phyloP scores from a whole-genome alignment of 2,329 filamentous ascomycete species.

The Penicillium palitans region DNA sequence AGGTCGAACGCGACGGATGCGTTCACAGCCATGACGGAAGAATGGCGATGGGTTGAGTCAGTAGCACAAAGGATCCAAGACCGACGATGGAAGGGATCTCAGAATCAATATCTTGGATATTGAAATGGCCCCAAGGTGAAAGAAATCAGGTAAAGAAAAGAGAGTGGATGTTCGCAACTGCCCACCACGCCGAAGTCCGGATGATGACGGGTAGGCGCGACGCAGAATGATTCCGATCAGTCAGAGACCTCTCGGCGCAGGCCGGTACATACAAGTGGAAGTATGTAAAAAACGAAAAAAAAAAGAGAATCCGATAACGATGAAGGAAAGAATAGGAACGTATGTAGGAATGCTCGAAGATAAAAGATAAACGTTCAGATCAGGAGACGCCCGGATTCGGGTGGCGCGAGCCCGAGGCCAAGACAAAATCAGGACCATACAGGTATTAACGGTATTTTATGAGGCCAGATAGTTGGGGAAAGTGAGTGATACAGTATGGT shows the following conservation, averaged over 20 bases:
- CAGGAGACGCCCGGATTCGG: slow-evolving; percentile 14
- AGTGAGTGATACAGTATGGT: neutral
- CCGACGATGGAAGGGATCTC: neutral
- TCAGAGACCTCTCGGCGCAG: neutral
- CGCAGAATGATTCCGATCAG: neutral
- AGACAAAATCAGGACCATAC: neutral
- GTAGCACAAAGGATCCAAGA: neutral
- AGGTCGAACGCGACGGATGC: slow-evolving; percentile 54
- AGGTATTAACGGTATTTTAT: neutral
- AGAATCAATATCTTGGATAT: neutral
- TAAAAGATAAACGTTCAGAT: slow-evolving; percentile 13
- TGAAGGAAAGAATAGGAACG: slow-evolving; percentile 3
- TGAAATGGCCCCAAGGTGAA: neutral
- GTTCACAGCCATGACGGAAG: slow-evolving; percentile 37
- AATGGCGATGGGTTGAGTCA: neutral
- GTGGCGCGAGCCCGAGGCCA: slow-evolving; percentile 12
- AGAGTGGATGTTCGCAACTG: slow-evolving; percentile 4
- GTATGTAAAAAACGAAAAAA: neutral
- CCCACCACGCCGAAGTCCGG: slow-evolving; percentile 9
- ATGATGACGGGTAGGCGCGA: slow-evolving; percentile 13
- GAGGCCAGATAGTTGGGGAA: rapidly evolving
- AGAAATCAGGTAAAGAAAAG: slow-evolving; percentile 2
- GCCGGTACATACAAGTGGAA: neutral
- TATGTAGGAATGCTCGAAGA: neutral
- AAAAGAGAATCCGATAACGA: neutral